Evolutionary conservation across 345 rosid species (phyloP).

Genomic region (Lagerstroemia speciosa): DNA sequence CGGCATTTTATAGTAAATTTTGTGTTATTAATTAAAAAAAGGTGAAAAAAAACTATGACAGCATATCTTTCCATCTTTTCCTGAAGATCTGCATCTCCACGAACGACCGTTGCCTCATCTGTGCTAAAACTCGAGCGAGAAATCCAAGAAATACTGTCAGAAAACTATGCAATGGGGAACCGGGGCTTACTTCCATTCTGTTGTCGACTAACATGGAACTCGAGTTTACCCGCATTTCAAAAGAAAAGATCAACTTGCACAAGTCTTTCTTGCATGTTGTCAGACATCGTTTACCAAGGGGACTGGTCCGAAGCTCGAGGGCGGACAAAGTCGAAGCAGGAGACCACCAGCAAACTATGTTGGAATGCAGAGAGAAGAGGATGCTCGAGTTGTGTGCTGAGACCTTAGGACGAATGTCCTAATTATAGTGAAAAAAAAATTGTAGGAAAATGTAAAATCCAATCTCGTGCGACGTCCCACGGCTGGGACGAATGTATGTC

Average conservation of each 20-base stretch:
- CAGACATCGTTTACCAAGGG: not conserved
- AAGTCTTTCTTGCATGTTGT: not conserved
- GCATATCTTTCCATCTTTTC: conserved; percentile 69
- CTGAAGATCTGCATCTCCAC: conserved; percentile 59
- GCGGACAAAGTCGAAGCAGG: too few relatives aligned
- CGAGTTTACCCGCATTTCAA: conserved; percentile 32
- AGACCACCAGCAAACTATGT: too few relatives aligned
- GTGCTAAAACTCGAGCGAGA: conserved; percentile 10
- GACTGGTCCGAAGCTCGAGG: too few relatives aligned
- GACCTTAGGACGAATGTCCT: too few relatives aligned
- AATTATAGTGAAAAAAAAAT: too few relatives aligned
- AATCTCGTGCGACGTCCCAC: too few relatives aligned
- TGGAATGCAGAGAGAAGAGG: not conserved
- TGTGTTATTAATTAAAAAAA: too few relatives aligned
- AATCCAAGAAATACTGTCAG: not conserved
- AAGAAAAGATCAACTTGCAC: not conserved
- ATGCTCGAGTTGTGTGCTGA: too few relatives aligned
- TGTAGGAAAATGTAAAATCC: too few relatives aligned
- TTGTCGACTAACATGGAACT: conserved; percentile 34
- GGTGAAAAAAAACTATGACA: too few relatives aligned
- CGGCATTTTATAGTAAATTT: too few relatives aligned
- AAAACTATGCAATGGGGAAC: not conserved
- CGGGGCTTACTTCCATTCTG: conserved; percentile 44
- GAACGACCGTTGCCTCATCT: conserved; percentile 70
- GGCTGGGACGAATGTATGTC: too few relatives aligned